Evolutionary conservation across 352 stramenopile species (phyloP).

Genomic region (Saprolegnia diclina): DNA sequence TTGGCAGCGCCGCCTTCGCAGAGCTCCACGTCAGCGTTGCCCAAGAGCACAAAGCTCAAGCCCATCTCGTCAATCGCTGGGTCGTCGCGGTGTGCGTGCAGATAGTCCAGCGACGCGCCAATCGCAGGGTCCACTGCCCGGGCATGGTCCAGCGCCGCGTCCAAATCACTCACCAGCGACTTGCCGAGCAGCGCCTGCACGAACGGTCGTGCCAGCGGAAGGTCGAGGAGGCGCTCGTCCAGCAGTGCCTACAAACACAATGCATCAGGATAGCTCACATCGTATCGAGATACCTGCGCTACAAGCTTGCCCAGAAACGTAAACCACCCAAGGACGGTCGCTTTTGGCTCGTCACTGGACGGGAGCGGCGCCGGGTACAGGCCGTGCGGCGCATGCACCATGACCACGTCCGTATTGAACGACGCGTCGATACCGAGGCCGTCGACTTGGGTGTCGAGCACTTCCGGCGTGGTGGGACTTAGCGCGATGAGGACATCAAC

Average conservation of each 20-base stretch:
- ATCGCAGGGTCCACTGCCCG: conserved; percentile 60
- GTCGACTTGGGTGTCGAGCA: conserved; percentile 62
- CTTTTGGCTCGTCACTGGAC: neutral
- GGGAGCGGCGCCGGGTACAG: conserved; percentile 46
- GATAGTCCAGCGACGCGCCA: conserved; percentile 55
- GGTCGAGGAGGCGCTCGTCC: conserved; percentile 75
- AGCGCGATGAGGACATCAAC: conserved; percentile 50
- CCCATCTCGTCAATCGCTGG: conserved; percentile 56
- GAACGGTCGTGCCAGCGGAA: conserved; percentile 73
- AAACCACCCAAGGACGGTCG: conserved; percentile 49
- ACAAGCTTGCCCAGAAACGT: conserved; percentile 68
- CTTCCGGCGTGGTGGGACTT: conserved; percentile 44
- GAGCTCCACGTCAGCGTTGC: conserved; percentile 53
- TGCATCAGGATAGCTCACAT: no score
- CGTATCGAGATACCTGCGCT: conserved; percentile 33
- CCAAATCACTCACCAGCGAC: conserved; percentile 39
- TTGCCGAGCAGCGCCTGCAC: conserved; percentile 54
- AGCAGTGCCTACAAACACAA: conserved; percentile 42
- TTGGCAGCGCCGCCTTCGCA: conserved; percentile 35
- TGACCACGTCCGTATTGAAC: conserved; percentile 26
- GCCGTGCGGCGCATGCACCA: conserved; percentile 48
- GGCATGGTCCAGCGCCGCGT: conserved; percentile 55
- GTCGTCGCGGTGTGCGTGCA: conserved; percentile 37
- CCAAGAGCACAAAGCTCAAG: conserved; percentile 72
- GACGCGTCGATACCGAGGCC: conserved; percentile 33